A percentile compares a stretch with the other conserved stretches of the same genome.
phyloP scores from a whole-genome alignment of 352 stramenopile genomes.

The Pythium rishiriense region DNA sequence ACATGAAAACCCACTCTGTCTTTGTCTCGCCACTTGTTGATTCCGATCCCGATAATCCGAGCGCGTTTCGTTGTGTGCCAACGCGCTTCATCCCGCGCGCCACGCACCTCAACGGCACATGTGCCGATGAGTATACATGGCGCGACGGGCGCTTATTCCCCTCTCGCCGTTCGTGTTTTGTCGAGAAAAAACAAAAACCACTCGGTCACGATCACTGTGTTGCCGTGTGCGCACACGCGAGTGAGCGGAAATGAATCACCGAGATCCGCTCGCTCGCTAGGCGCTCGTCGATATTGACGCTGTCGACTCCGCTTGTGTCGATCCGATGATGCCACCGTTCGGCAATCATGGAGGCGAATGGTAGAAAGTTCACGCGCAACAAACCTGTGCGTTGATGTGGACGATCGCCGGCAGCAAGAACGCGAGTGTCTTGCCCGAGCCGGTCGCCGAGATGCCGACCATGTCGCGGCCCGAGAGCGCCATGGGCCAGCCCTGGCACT shows the following conservation, averaged over 20 bases:
- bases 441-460: slow-evolving; percentile 97
- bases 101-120: neutral
- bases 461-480: slow-evolving; percentile 97
- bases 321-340: neutral
- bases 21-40: slow-evolving; percentile 14
- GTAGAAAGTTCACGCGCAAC: slow-evolving; percentile 34
- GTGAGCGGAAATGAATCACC: neutral
- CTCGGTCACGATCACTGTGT: slow-evolving; percentile 4
- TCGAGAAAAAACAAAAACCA: slow-evolving; percentile 8
- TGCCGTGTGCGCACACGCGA: neutral
- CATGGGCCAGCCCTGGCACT: slow-evolving; percentile 98
- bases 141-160: neutral
- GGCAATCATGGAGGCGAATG: neutral
- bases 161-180: slow-evolving; percentile 15
- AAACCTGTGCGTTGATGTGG: slow-evolving; percentile 99
- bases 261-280: neutral
- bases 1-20: slow-evolving; percentile 11
- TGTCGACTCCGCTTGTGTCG: slow-evolving; percentile 18
- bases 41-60: slow-evolving; percentile 11
- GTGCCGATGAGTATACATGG: neutral
- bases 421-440: slow-evolving; percentile 93
- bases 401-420: slow-evolving; percentile 96
- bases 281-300: slow-evolving; percentile 4
- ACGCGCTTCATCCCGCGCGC: neutral
- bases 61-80: neutral